Evolutionary conservation across 2,329 filamentous ascomycete genomes (phyloP).

Genomic region (Monascus ruber): DNA sequence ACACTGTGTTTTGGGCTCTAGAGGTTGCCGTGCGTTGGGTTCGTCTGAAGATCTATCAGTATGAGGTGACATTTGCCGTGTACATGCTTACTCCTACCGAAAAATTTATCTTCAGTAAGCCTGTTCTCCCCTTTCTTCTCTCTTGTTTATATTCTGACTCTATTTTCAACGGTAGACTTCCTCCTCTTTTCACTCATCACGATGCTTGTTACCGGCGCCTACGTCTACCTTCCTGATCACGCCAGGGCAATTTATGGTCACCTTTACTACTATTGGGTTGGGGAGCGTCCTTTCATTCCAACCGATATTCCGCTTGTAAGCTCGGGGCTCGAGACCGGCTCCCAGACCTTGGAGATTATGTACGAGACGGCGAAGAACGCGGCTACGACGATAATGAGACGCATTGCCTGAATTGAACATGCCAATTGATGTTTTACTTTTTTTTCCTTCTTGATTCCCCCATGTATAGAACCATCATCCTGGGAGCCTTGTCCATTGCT

Average conservation of each 20-base stretch:
- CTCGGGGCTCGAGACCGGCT: slow-evolving; percentile 21
- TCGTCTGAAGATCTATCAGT: slow-evolving; percentile 91
- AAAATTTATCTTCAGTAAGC: slow-evolving; percentile 93
- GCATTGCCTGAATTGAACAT: slow-evolving; percentile 22
- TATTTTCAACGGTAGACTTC: slow-evolving; percentile 50
- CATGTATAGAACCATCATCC: too few relatives aligned
- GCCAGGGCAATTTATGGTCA: slow-evolving; percentile 69
- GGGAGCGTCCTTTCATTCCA: slow-evolving; percentile 45
- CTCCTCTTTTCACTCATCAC: slow-evolving; percentile 82
- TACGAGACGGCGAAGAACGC: slow-evolving; percentile 37
- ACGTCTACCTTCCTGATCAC: slow-evolving; percentile 90
- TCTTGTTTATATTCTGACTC: not conserved
- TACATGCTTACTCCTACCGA: slow-evolving; percentile 97
- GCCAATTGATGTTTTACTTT: not conserved
- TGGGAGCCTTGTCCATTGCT: too few relatives aligned
- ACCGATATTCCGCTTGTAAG: slow-evolving; percentile 20
- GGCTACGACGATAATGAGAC: slow-evolving; percentile 23
- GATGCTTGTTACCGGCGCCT: slow-evolving; percentile 73
- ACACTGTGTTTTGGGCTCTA: slow-evolving; percentile 25
- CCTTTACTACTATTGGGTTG: slow-evolving; percentile 89
- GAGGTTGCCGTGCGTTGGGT: slow-evolving; percentile 66
- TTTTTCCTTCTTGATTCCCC: too few relatives aligned
- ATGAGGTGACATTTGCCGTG: slow-evolving; percentile 90
- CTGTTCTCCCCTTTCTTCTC: not conserved
- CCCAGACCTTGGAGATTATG: slow-evolving; percentile 33